Conservation (phyloP, 352 stramenopile species). For the Pythium dissimile region DNA sequence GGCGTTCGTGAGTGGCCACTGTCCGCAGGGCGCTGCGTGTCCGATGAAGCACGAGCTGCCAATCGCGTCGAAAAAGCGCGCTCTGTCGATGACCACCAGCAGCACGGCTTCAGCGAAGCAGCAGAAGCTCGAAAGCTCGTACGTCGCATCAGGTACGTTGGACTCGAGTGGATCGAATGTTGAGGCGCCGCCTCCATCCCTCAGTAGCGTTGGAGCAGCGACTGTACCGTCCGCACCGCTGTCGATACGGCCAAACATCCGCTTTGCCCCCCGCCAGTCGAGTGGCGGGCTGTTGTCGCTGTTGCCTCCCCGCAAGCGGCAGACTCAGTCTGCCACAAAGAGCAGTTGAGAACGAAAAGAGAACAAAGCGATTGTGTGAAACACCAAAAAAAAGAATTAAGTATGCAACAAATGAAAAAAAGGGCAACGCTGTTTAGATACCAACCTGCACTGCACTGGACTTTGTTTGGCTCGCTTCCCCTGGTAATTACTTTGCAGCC, state of each 20-base stretch:
- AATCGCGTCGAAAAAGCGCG: slow-evolving; percentile 1
- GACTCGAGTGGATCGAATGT: neutral
- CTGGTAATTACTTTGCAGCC: too few relatives aligned
- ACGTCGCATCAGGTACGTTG: slow-evolving; percentile 14
- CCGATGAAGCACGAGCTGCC: slow-evolving; percentile 56
- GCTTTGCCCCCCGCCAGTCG: slow-evolving; percentile 54
- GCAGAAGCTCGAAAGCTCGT: neutral
- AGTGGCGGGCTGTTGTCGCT: slow-evolving; percentile 33
- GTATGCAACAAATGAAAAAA: neutral
- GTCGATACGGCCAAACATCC: slow-evolving; percentile 27
- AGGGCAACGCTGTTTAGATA: too few relatives aligned
- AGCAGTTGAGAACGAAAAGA: neutral
- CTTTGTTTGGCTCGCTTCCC: too few relatives aligned
- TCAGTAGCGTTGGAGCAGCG: neutral
- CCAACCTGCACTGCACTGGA: too few relatives aligned
- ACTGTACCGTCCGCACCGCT: neutral
- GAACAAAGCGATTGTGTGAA: neutral
- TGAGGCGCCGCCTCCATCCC: neutral
- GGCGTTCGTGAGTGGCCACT: slow-evolving; percentile 69
- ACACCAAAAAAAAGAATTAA: neutral
- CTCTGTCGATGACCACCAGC: neutral
- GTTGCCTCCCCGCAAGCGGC: slow-evolving; percentile 21
- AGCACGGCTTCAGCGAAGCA: neutral
- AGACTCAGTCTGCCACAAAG: neutral
- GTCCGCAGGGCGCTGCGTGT: slow-evolving; percentile 46